These are phyloP conservation scores for Aspergillus asperescens DNA, from an alignment of 495 filamentous ascomycete genomes.

Conservation along the genomic window DNA sequence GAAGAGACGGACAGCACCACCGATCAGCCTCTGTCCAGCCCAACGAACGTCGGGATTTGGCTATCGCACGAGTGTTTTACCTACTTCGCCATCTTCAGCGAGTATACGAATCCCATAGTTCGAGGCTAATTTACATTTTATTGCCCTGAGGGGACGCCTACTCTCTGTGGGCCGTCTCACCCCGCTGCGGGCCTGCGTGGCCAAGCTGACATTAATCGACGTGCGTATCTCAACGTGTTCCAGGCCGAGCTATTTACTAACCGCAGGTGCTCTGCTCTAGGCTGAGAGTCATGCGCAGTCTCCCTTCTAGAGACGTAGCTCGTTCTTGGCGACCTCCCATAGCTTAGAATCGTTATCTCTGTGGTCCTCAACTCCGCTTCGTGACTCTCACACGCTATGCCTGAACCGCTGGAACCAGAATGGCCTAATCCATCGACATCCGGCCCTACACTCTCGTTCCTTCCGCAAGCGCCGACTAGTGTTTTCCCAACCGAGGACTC, in stretches of 20 bases:
- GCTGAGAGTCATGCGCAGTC: constrained; percentile 31
- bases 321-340: constrained; percentile 22
- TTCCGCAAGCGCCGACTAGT: constrained; percentile 37
- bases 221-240: constrained; percentile 8
- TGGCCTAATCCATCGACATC: constrained; percentile 29
- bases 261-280: constrained; percentile 3
- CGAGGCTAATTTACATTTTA: neutral
- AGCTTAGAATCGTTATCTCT: constrained; percentile 12
- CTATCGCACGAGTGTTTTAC: neutral
- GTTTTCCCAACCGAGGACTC: constrained; percentile 44
- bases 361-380: neutral
- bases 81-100: neutral
- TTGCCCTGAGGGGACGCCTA: constrained; percentile 2
- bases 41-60: neutral
- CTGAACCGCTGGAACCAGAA: constrained; percentile 37
- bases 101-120: neutral
- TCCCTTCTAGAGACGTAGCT: constrained; percentile 19
- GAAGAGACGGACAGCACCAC: neutral
- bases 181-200: constrained; percentile 17
- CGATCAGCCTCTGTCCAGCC: neutral
- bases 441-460: constrained; percentile 28
- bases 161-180: constrained; percentile 5
- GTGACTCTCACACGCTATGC: constrained; percentile 22
- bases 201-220: constrained; percentile 6
- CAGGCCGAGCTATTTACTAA: constrained; percentile 1